Conservation (phyloP, 2,329 filamentous ascomycete species). For the Metarhizium anisopliae region DNA sequence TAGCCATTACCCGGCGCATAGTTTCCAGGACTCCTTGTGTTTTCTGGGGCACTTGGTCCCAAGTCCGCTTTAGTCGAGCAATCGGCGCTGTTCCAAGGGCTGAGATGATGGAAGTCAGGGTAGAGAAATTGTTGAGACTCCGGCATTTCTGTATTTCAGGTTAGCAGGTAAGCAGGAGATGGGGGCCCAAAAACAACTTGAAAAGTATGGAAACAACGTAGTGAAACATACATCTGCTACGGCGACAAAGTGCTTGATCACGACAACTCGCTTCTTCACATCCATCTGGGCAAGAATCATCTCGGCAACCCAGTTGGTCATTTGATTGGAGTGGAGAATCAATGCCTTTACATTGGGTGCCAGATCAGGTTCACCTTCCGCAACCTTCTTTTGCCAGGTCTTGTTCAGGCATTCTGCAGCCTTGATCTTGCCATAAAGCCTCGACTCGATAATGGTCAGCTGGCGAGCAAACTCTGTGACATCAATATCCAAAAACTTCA, state of each 20-base stretch:
- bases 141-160: slow-evolving; percentile 69
- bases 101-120: slow-evolving; percentile 93
- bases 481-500: slow-evolving; percentile 97
- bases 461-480: slow-evolving; percentile 94
- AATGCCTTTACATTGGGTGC: slow-evolving; percentile 92
- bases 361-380: slow-evolving; percentile 71
- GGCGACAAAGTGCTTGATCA: slow-evolving; percentile 96
- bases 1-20: slow-evolving; percentile 92
- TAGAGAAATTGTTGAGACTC: slow-evolving; percentile 89
- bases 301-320: slow-evolving; percentile 98
- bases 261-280: slow-evolving; percentile 89
- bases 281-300: slow-evolving; percentile 96
- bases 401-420: slow-evolving; percentile 95
- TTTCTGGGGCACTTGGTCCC: slow-evolving; percentile 84
- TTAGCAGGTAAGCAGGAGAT: slow-evolving; percentile 6
- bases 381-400: slow-evolving; percentile 96
- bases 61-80: slow-evolving; percentile 84
- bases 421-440: slow-evolving; percentile 90
- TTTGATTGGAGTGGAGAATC: slow-evolving; percentile 94
- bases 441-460: slow-evolving; percentile 92
- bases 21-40: slow-evolving; percentile 73
- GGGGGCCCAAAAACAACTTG: not conserved
- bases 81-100: slow-evolving; percentile 92
- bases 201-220: not conserved
- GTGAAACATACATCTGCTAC: slow-evolving; percentile 77